These are phyloP conservation scores for Saccharomyces hybrid DNA, from an alignment of 1,139 yeast species.

Conservation along the genomic window DNA sequence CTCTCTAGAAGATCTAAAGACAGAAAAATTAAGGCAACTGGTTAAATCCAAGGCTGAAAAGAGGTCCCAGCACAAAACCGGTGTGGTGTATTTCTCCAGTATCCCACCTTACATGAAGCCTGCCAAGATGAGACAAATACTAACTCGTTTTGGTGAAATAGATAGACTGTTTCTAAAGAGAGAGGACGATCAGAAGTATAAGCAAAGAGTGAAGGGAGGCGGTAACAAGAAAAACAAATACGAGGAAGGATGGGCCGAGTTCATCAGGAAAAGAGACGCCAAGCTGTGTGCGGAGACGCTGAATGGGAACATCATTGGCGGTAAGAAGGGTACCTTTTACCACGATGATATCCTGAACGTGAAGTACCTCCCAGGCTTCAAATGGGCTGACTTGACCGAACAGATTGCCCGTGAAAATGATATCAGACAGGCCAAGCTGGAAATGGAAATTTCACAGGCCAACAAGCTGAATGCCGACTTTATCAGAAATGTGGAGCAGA, in stretches of 20 bases:
- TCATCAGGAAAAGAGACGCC: constrained; percentile 73
- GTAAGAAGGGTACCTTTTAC: constrained; percentile 85
- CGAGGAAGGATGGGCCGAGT: constrained; percentile 98
- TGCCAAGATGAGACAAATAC: constrained; percentile 70
- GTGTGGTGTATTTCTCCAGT: constrained; percentile 82
- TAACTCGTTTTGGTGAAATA: constrained; percentile 74
- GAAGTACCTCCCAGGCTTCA: constrained; percentile 82
- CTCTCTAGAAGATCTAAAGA: constrained; percentile 8
- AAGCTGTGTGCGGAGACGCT: constrained; percentile 79
- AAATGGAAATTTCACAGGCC: constrained; percentile 84
- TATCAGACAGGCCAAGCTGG: constrained; percentile 75
- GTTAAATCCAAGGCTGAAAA: constrained; percentile 45
- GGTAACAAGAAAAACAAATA: constrained; percentile 89
- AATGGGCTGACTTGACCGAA: constrained; percentile 91
- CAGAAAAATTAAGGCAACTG: constrained; percentile 10
- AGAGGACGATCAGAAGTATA: constrained; percentile 62
- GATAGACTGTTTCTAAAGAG: constrained; percentile 83
- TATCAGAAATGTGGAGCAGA: constrained; percentile 74
- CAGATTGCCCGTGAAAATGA: constrained; percentile 90
- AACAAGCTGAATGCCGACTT: constrained; percentile 78
- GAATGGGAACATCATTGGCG: constrained; percentile 86
- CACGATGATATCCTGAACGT: constrained; percentile 90
- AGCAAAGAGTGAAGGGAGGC: constrained; percentile 70
- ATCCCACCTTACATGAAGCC: constrained; percentile 98
- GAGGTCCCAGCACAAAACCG: constrained; percentile 59